Evolutionary conservation across 2,329 filamentous ascomycete species (phyloP).

Genomic region (Penicillium palitans): DNA sequence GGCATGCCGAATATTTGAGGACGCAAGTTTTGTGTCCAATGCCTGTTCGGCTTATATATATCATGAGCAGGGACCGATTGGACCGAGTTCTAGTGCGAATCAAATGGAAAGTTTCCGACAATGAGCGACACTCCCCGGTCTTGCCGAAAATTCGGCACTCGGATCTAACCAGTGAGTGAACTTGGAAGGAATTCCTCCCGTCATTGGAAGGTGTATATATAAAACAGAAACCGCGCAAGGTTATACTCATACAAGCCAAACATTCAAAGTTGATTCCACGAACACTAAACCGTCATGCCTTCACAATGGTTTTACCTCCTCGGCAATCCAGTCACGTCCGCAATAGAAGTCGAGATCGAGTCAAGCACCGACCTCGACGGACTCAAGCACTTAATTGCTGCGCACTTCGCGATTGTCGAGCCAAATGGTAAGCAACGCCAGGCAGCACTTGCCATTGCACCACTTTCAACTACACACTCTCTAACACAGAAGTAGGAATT

Average conservation of each 20-base stretch:
- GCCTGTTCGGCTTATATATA: too few relatives aligned
- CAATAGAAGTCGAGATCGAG: conserved; percentile 5
- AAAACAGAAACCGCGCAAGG: background rate
- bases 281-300: conserved; percentile 13
- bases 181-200: background rate
- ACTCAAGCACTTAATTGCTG: conserved; percentile 10
- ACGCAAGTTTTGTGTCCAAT: too few relatives aligned
- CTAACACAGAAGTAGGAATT: conserved; percentile 18
- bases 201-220: background rate
- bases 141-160: background rate
- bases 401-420: conserved; percentile 15
- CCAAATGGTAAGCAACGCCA: conserved; percentile 1
- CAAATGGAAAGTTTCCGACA: background rate
- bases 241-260: background rate
- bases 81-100: background rate
- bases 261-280: background rate
- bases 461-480: background rate
- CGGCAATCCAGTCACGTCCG: conserved; percentile 16
- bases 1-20: too few relatives aligned
- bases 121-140: background rate
- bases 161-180: background rate
- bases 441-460: background rate
- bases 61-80: background rate
- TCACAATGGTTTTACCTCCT: conserved; percentile 24
- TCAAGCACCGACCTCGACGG: conserved; percentile 1